Conservation (phyloP, 106 monocot species). For the Acanthochlamys bracteata region DNA sequence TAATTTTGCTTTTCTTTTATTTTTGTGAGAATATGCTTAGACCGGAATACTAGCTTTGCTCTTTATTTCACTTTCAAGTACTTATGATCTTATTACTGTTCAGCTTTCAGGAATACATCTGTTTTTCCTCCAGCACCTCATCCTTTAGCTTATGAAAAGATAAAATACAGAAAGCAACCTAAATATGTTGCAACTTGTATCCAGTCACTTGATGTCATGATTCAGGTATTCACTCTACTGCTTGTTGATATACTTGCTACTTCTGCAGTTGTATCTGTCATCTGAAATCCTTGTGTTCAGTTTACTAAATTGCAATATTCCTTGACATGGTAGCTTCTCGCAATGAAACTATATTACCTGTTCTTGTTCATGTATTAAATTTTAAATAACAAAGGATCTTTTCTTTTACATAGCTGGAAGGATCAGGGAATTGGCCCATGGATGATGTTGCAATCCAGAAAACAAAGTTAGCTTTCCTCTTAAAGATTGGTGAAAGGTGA, state of each 20-base stretch:
- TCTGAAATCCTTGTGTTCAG: too few species aligned
- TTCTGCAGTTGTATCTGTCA: too few species aligned
- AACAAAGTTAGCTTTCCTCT: constrained; percentile 82
- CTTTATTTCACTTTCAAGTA: neutral
- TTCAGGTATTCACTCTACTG: constrained; percentile 61
- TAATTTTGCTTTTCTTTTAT: too few species aligned
- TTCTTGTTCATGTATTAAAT: neutral
- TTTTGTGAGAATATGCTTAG: too few species aligned
- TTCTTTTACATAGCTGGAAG: constrained; percentile 54
- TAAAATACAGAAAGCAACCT: constrained; percentile 15
- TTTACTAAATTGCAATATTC: too few species aligned
- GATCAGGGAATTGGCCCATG: constrained; percentile 91
- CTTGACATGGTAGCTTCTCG: too few species aligned
- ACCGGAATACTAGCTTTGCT: neutral
- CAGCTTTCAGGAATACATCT: constrained; percentile 73
- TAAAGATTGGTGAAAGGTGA: constrained; percentile 91
- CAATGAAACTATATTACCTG: too few species aligned
- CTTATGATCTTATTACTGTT: neutral
- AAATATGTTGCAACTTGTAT: constrained; percentile 57
- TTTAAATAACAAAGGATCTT: too few species aligned
- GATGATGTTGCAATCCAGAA: constrained; percentile 76
- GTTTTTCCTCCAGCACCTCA: constrained; percentile 91
- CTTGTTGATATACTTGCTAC: neutral
- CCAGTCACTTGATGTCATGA: constrained; percentile 73
- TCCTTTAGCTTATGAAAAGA: constrained; percentile 63